phyloP scores from a whole-genome alignment of 768 basidiomycete species.

The Cantharellus anzutake region DNA sequence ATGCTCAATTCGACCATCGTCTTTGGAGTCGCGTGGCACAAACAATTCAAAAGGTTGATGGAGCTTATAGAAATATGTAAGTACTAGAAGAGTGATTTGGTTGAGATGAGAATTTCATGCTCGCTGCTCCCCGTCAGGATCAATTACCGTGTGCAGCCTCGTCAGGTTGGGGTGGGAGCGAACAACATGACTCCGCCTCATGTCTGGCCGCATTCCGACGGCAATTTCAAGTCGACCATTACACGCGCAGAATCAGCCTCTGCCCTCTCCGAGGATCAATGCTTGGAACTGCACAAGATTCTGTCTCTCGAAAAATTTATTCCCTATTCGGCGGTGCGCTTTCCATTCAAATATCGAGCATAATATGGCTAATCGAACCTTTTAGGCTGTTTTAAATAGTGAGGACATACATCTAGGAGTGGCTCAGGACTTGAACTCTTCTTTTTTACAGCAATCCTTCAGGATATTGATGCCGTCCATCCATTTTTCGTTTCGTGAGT shows the following conservation, averaged over 20 bases:
- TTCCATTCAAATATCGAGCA: conserved; percentile 14
- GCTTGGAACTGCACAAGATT: conserved; percentile 3
- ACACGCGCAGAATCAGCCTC: neutral
- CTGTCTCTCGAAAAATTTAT: conserved; percentile 27
- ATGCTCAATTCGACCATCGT: conserved; percentile 25
- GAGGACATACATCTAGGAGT: conserved; percentile 4
- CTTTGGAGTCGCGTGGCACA: conserved; percentile 29
- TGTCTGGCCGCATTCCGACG: neutral
- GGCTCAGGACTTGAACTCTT: neutral
- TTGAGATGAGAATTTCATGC: neutral
- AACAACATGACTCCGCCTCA: neutral
- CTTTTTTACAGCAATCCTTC: conserved; percentile 25
- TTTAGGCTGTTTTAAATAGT: conserved; percentile 21
- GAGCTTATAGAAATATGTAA: conserved; percentile 30
- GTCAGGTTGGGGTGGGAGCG: neutral
- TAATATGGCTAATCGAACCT: neutral
- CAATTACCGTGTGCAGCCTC: neutral
- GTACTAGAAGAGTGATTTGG: neutral
- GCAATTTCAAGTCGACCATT: neutral
- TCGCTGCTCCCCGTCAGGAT: neutral
- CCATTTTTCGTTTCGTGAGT: conserved; percentile 19
- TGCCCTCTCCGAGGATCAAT: neutral
- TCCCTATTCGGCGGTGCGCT: conserved; percentile 16
- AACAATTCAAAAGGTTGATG: conserved; percentile 26
- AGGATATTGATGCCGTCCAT: conserved; percentile 25